Evolutionary conservation across 2,329 filamentous ascomycete species (phyloP), one percentile per base, ranked within the genome.

Genomic region (Neofusicoccum laricinum): DNA sequence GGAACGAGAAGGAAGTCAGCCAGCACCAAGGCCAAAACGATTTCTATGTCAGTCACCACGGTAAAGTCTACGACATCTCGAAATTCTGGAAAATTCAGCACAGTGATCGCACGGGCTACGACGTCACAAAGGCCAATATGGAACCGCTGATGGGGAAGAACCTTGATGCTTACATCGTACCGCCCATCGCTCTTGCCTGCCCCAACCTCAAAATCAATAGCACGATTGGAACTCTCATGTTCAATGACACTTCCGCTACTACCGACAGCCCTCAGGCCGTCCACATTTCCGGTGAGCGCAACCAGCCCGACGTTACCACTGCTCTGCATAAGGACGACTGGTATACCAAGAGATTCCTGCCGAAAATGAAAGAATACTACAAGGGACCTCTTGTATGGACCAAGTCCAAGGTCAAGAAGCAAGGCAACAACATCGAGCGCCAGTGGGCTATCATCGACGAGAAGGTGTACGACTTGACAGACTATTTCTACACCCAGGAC

Each of bases 71-170:
- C 78, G 95, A 99, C 71, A 87, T 99, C 49, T 86, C 88, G 61
- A 91, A 93, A 64, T 99, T 96, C 76, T 97, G 90, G 87, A 91
- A 85, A 72, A 79, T 85, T 21, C 86, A 96, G 64, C 95, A 99
- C 80, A 94, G 92, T 73, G 92, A 96, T 72, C 88, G 79, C 10
- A 78, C 76, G 40, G 71, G 69, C 53, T 86, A 85, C 59, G 81
- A 88, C 65, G 89, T 88, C 0, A 81, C 79, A 3, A 80, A 83
- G 1, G 78, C 81, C 7, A 79, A 82, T 63, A 98, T 99, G 95
- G 72, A 86, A 67, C 87, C 87, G 1, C 88, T 97, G 68, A 91
- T 87, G 43, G 95, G 95, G 36, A 72, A 87, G 69, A 88, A 93
- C 70, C 80, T 99, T 69, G 91, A 95, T 69, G 83, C 85, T n/a